Base-by-base conservation (phyloP, 1,139 yeast species). In the Spathaspora sp. region DNA sequence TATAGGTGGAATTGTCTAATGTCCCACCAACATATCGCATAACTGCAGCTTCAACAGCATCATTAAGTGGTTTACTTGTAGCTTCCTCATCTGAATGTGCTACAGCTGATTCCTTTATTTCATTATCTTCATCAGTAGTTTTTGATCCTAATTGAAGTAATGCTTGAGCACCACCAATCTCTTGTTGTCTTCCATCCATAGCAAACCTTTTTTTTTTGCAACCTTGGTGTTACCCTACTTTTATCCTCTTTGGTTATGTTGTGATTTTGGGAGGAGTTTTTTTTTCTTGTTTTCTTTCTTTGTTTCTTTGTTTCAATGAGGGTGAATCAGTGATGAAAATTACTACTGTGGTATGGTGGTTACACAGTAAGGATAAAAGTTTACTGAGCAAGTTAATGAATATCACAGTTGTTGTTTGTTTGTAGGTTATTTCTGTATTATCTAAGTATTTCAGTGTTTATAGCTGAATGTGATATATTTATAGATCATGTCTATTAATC, bases 1-100 rank as follows among this genome's bases (percentile, higher is more conserved):
- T 56, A 17, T 41, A 43, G 8, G 41, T 45, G 8, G 15, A 38
- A 25, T 46, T 51, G 27, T 74, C 79, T 42, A 81, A 64, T 1
- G 82, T 76, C 5, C 82, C 84, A 13, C 86, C 87, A 8, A 85
- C 91, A 54, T 80, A 79, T 48, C 80, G 76, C 81, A 85, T 74
- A 31, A 85, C 89, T 0, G 89, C 91, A n/a, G 86, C 90, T 55
- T 81, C 86, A 6, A 81, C 86, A 3, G 82, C 81, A 54, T 76
- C 81, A 47, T 72, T 73, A 16, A 29, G 34, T 3, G 16, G 36
- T 13, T 13, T 4, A 7, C 56, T 63, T 17, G 43, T 55, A 25
- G 47, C 54, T 24, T 43, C 26, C 13, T 16, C 20, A 24, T 25
- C 50, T 54, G 23, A 44, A 5, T 42, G 42, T 27, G 49, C 8